Percentiles rank a stretch among this genome's conserved stretches.
Conservation (phyloP, 1,284 basidiomycete genomes). For the Cystobasidium slooffiae region DNA sequence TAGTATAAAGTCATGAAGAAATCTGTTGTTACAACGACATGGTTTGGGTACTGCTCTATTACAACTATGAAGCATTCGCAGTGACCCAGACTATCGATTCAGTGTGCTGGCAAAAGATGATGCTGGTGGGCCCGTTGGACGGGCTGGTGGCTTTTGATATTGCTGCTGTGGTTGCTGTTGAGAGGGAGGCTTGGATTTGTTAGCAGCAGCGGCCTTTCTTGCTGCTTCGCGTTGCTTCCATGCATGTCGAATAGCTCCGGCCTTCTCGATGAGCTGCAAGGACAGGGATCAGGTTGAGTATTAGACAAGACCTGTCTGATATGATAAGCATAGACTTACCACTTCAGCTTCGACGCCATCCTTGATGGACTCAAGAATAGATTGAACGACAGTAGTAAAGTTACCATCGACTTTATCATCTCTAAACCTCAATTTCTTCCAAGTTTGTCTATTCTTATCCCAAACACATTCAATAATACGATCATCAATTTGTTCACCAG, state of each 20-base stretch:
- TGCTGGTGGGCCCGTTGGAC: background rate
- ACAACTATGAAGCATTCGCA: background rate
- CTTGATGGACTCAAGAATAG: constrained; percentile 81
- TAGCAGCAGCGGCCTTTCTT: constrained; percentile 14
- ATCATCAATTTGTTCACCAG: constrained; percentile 83
- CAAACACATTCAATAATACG: constrained; percentile 92
- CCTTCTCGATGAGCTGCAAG: constrained; percentile 50
- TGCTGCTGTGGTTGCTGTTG: background rate
- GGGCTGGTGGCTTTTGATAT: background rate
- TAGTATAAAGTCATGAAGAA: too few species aligned
- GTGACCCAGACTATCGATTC: constrained; percentile 6
- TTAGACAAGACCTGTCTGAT: background rate
- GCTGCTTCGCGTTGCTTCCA: constrained; percentile 50
- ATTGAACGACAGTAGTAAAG: constrained; percentile 77
- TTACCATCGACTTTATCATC: constrained; percentile 91
- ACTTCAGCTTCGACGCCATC: constrained; percentile 76
- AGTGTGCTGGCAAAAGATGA: constrained; percentile 15
- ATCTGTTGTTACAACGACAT: constrained; percentile 12
- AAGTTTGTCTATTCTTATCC: constrained; percentile 69
- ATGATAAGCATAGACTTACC: constrained; percentile 44
- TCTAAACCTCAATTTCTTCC: constrained; percentile 88
- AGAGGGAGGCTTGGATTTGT: background rate
- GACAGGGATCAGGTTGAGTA: background rate
- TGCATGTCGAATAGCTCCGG: constrained; percentile 47
- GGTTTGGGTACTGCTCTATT: background rate